Base-by-base conservation (phyloP, 2,329 filamentous ascomycete species). In the Pseudogymnoascus sp. region DNA sequence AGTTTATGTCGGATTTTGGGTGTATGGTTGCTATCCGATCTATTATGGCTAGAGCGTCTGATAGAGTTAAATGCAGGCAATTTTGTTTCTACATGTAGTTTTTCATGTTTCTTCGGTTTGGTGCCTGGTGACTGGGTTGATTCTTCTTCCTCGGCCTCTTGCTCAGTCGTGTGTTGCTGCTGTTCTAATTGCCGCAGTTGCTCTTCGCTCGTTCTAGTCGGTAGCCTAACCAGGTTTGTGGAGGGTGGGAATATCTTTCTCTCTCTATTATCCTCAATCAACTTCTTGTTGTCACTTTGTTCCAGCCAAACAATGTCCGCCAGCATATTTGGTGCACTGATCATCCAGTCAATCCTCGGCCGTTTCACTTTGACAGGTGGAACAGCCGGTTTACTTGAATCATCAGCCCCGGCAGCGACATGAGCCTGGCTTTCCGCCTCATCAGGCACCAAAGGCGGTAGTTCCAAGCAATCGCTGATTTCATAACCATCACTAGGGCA, bases 281-380 rank as follows among this genome's bases (percentile, higher is more conserved):
- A 80, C 62, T 82, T 82, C 74, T 93, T 96, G 75, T 97, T 92
- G 65, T 88, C 80, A 34, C 84, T 85, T 71, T 93, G 87, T 73
- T 97, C 92, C 21, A 96, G 78, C 95, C 95, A 99, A 71, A 93
- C 91, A 1, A 89, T 82, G 77, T 99, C 95, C 4, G 93, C 93
- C 57, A 98, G 79, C 75, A 97, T 83, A 73, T 98, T 93, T 64
- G 90, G 87, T 0, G 93, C 90, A 51, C 89, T 85, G 16, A 93
- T 85, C 41, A 85, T 83, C 95, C 95, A 98, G 72, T 96, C 92
- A 23, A 92, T 86, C 65, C 90, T 85, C 0, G 90, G 88, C 60
- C 92, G 85, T 64, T 87, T 86, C 3, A 85, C 79, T 66, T 92
- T 92, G 11, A 80, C 34, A 51, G 76, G 78, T 10, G 68, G 76